A percentile compares a stretch with the other conserved stretches of the same genome.
Conservation (phyloP, 495 filamentous ascomycete genomes). For the Aspergillus taichungensis region DNA sequence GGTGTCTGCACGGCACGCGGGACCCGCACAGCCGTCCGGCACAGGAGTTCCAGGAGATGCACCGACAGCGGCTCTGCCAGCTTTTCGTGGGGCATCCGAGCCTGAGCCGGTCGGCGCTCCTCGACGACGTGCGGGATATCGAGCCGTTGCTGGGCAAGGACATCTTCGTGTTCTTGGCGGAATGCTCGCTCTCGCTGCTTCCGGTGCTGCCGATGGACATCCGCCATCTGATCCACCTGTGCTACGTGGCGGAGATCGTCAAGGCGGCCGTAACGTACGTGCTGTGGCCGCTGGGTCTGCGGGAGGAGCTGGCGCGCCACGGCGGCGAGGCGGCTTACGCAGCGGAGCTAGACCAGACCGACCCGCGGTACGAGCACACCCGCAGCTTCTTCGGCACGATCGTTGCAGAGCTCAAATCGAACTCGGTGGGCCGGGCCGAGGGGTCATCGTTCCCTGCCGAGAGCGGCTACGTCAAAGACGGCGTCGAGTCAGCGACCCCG, state of each 20-base stretch:
- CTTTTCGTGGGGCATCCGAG: constrained; percentile 58
- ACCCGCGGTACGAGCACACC: constrained; percentile 21
- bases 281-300: constrained; percentile 34
- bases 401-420: constrained; percentile 34
- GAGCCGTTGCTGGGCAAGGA: constrained; percentile 69
- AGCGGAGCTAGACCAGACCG: constrained; percentile 19
- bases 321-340: constrained; percentile 25
- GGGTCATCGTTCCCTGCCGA: constrained; percentile 34
- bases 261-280: constrained; percentile 53
- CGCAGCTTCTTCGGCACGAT: constrained; percentile 35
- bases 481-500: constrained; percentile 32
- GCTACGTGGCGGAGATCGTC: constrained; percentile 85
- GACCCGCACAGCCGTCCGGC: constrained; percentile 50
- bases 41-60: constrained; percentile 59
- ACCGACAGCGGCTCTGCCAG: constrained; percentile 65
- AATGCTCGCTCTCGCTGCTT: constrained; percentile 60
- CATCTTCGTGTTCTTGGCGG: constrained; percentile 77
- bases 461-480: constrained; percentile 37
- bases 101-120: constrained; percentile 24
- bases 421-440: constrained; percentile 35
- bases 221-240: constrained; percentile 75
- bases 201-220: constrained; percentile 68
- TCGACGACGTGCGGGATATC: constrained; percentile 41
- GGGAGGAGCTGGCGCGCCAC: constrained; percentile 28
- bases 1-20: constrained; percentile 46